These are phyloP conservation scores for Saxophila tyrrhenica DNA, from an alignment of 495 filamentous ascomycete species.

Conservation along the genomic window DNA sequence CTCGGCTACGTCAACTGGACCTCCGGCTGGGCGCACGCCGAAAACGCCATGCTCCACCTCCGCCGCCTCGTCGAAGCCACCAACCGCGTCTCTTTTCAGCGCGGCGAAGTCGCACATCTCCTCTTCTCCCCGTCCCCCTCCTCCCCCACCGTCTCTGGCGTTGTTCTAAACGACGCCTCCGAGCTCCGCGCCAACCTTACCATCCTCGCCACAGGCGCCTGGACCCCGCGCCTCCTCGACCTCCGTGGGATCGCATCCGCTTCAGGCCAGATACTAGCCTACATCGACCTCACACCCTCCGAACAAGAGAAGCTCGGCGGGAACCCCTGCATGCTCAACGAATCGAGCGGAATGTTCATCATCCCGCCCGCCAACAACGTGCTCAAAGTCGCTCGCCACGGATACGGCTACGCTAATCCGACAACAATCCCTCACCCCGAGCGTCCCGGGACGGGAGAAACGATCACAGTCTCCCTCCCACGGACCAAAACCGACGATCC, in stretches of 20 bases:
- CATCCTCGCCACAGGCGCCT: constrained; percentile 75
- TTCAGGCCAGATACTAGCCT: constrained; percentile 71
- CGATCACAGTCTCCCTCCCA: constrained; percentile 39
- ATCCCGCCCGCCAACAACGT: constrained; percentile 61
- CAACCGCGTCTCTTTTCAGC: constrained; percentile 51
- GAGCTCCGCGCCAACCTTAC: constrained; percentile 57
- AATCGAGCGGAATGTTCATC: constrained; percentile 69
- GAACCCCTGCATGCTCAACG: constrained; percentile 68
- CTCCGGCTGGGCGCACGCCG: constrained; percentile 80
- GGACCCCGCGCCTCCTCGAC: constrained; percentile 67
- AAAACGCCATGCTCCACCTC: constrained; percentile 54
- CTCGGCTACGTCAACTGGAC: constrained; percentile 73
- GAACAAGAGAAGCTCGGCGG: constrained; percentile 53
- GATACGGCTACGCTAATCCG: constrained; percentile 71
- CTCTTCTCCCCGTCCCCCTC: constrained; percentile 20
- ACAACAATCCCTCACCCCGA: constrained; percentile 32
- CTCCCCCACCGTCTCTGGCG: constrained; percentile 36
- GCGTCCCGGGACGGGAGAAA: constrained; percentile 9
- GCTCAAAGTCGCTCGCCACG: constrained; percentile 75
- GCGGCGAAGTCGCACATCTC: constrained; percentile 49
- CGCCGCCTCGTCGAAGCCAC: constrained; percentile 41
- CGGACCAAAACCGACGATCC: constrained; percentile 36
- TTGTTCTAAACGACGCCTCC: constrained; percentile 40
- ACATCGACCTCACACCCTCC: constrained; percentile 55
- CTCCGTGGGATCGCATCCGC: constrained; percentile 62